phyloP scores from a whole-genome alignment of 306 rosid genomes.

The Betula pendula region DNA sequence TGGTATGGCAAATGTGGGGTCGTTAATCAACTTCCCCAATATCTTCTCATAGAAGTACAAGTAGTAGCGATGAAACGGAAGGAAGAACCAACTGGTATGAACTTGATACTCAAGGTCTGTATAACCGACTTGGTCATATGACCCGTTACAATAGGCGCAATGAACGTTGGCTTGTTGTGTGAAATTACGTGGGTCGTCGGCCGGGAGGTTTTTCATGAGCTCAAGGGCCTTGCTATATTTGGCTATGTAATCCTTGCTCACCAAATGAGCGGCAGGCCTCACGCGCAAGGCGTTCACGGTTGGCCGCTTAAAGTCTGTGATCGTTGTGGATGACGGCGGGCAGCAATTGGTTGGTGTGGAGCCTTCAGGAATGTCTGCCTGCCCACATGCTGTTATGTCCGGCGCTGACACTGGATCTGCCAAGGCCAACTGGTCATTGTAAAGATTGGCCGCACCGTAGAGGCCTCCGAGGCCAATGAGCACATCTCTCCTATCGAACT shows the following conservation, averaged over 20 bases:
- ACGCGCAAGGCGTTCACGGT: slow-evolving; percentile 29
- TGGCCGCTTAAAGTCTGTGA: slow-evolving; percentile 44
- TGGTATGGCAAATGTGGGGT: slow-evolving; percentile 62
- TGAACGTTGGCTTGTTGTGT: slow-evolving; percentile 66
- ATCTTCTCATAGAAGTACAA: slow-evolving; percentile 73
- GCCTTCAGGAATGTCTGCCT: slow-evolving; percentile 32
- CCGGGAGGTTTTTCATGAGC: slow-evolving; percentile 65
- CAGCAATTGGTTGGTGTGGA: slow-evolving; percentile 47
- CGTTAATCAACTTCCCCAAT: slow-evolving; percentile 59
- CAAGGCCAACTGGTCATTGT: slow-evolving; percentile 39
- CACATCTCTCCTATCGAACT: slow-evolving; percentile 51
- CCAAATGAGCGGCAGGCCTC: slow-evolving; percentile 68
- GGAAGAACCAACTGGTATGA: slow-evolving; percentile 77
- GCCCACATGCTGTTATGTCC: slow-evolving; percentile 47
- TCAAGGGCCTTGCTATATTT: slow-evolving; percentile 56
- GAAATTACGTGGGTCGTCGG: slow-evolving; percentile 67
- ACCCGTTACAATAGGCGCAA: slow-evolving; percentile 90
- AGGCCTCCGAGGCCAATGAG: slow-evolving; percentile 69
- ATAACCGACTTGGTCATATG: slow-evolving; percentile 59
- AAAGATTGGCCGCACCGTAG: slow-evolving; percentile 42
- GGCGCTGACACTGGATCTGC: slow-evolving; percentile 50
- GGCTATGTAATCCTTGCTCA: slow-evolving; percentile 34
- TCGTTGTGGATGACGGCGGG: slow-evolving; percentile 50
- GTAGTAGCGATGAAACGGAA: slow-evolving; percentile 77
- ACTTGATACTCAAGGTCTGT: slow-evolving; percentile 65